Base-by-base conservation (phyloP, 1,284 basidiomycete genomes). In the Boletus albobrunnescens region DNA sequence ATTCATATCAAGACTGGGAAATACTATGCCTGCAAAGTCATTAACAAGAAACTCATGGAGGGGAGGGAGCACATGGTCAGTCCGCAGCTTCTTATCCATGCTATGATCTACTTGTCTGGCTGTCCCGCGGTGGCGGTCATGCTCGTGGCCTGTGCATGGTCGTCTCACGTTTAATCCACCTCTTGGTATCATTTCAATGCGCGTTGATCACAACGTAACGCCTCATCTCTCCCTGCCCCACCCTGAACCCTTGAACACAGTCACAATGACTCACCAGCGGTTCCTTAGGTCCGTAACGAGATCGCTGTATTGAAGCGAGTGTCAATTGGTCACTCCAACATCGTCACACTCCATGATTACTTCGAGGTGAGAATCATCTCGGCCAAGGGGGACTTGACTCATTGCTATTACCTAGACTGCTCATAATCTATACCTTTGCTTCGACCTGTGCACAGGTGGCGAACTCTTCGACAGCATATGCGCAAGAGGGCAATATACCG, bases 391-490 rank as follows among this genome's bases (percentile, higher is more conserved):
- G 35, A 24, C 30, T 13, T 19, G 37, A 16, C 32, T 51, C 46
- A 56, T 23, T 23, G 12, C 13, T 13, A 23, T 30, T 33, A 46
- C 39, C 10, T 49, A 90, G 86, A 97, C 94, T 23, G 76, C 90
- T 22, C 91, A 96, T 71, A 97, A 98, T 63, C 80, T 95, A 54
- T 95, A 93, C 64, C 86, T 99, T 50, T 89, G 90, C 56, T 97
- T 96, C 65, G 95, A 97, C 69, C 81, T 99, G 12, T 99, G 96
- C 72, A 95, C 92, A 0, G 95, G 95, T 41, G 96, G 95, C 36
- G 95, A 99, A 70, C 82, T 99, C 17, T 99, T 99, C 62, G 95
- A 99, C 69, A 82, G 96, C 42, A 99, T 99, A 74, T 99, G 95
- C 65, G 92, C 94, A 22, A 91, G 94, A 65, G 94, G 95, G 38